These are phyloP conservation scores for Euphorbia celastroides DNA, from an alignment of 441 rosid species.

Conservation along the genomic window DNA sequence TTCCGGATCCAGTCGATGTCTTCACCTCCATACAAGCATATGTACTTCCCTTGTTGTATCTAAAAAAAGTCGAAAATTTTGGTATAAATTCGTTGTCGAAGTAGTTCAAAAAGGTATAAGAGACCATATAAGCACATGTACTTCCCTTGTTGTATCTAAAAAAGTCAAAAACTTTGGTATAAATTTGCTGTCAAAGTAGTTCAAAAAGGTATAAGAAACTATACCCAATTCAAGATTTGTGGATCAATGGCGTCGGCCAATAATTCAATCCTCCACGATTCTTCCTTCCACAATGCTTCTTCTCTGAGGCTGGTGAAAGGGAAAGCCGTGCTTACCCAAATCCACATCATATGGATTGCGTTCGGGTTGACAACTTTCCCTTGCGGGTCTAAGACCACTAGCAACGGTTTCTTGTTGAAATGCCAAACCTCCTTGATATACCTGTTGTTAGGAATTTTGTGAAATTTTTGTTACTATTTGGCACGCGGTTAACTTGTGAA, in stretches of 20 bases:
- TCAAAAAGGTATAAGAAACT: background rate
- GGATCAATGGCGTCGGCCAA: constrained; percentile 48
- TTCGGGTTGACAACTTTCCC: constrained; percentile 67
- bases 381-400: constrained; percentile 74
- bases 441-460: too few species aligned
- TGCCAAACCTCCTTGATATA: constrained; percentile 63
- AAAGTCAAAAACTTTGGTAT: background rate
- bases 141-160: constrained; percentile 55
- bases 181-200: background rate
- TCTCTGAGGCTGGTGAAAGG: constrained; percentile 70
- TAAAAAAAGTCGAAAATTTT: constrained; percentile 19
- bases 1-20: constrained; percentile 71
- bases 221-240: constrained; percentile 48
- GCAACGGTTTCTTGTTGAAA: constrained; percentile 66
- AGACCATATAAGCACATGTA: constrained; percentile 31
- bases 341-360: constrained; percentile 88
- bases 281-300: constrained; percentile 62
- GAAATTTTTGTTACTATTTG: too few species aligned
- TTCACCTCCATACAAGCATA: constrained; percentile 79
- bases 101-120: background rate
- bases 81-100: background rate
- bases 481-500: too few species aligned
- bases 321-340: constrained; percentile 70
- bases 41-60: constrained; percentile 50
- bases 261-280: constrained; percentile 56